phyloP scores from a whole-genome alignment of 1,284 basidiomycete species.

The Veloporphyrellus conicus region DNA sequence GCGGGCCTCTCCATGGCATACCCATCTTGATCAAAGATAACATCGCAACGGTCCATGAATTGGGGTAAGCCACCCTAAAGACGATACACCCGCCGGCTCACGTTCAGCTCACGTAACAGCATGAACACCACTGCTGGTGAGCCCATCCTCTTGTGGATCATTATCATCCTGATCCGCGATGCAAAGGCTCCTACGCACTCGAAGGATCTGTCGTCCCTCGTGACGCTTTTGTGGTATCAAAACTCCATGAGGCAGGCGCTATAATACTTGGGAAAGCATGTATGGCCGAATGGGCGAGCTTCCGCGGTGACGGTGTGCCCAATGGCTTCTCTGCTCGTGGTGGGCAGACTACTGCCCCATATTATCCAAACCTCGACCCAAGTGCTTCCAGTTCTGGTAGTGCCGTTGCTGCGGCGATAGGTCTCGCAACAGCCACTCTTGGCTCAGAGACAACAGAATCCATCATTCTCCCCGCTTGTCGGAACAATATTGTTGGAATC shows the following conservation, averaged over 20 bases:
- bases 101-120: constrained; percentile 29
- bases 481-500: constrained; percentile 44
- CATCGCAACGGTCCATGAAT: constrained; percentile 25
- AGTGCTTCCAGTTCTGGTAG: constrained; percentile 51
- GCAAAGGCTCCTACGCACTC: constrained; percentile 51
- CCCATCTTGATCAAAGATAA: constrained; percentile 53
- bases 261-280: constrained; percentile 52
- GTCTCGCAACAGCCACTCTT: constrained; percentile 46
- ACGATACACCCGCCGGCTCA: neutral
- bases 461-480: constrained; percentile 41
- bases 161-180: neutral
- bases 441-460: constrained; percentile 56
- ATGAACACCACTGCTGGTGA: constrained; percentile 58
- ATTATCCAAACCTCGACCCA: constrained; percentile 48
- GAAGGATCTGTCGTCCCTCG: constrained; percentile 56
- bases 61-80: constrained; percentile 39
- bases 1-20: constrained; percentile 63
- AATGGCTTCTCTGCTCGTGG: constrained; percentile 51
- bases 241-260: constrained; percentile 53
- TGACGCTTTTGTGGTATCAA: constrained; percentile 61
- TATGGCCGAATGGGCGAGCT: constrained; percentile 49
- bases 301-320: constrained; percentile 40
- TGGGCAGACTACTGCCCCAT: constrained; percentile 48
- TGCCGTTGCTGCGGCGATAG: constrained; percentile 46
- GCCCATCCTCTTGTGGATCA: neutral